Evolutionary conservation across 768 basidiomycete species (phyloP).

Genomic region (Termitomyces eurrhizus): DNA sequence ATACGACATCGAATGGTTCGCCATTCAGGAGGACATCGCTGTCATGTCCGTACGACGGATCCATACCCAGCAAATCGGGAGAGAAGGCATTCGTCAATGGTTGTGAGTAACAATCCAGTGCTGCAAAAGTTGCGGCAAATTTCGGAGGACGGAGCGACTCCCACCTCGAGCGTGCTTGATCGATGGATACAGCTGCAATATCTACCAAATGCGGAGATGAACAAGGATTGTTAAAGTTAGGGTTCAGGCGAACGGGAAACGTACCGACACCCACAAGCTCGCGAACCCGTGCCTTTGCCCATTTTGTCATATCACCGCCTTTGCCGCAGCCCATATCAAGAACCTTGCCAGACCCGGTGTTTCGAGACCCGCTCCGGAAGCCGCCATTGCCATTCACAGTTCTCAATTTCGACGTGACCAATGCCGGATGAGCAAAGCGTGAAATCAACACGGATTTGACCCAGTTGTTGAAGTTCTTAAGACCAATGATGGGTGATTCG

Average conservation of each 20-base stretch:
- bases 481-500: constrained; percentile 91
- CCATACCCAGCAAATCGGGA: constrained; percentile 44
- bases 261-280: constrained; percentile 82
- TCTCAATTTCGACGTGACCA: constrained; percentile 35
- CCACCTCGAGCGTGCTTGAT: constrained; percentile 82
- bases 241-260: constrained; percentile 12
- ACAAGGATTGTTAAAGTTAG: background rate
- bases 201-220: constrained; percentile 42
- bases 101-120: constrained; percentile 85
- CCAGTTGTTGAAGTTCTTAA: constrained; percentile 99
- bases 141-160: constrained; percentile 42
- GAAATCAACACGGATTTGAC: constrained; percentile 96
- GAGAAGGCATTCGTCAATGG: constrained; percentile 68
- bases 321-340: constrained; percentile 99
- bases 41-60: constrained; percentile 16
- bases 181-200: constrained; percentile 83
- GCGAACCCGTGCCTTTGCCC: constrained; percentile 79
- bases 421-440: constrained; percentile 75
- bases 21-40: constrained; percentile 12
- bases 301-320: constrained; percentile 95
- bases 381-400: constrained; percentile 19
- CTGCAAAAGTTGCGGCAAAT: constrained; percentile 79
- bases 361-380: constrained; percentile 23
- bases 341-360: constrained; percentile 59
- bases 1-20: constrained; percentile 87